These are phyloP conservation scores for Apiotrichum veenhuisii DNA, from an alignment of 1,284 basidiomycete species.

Conservation along the genomic window DNA sequence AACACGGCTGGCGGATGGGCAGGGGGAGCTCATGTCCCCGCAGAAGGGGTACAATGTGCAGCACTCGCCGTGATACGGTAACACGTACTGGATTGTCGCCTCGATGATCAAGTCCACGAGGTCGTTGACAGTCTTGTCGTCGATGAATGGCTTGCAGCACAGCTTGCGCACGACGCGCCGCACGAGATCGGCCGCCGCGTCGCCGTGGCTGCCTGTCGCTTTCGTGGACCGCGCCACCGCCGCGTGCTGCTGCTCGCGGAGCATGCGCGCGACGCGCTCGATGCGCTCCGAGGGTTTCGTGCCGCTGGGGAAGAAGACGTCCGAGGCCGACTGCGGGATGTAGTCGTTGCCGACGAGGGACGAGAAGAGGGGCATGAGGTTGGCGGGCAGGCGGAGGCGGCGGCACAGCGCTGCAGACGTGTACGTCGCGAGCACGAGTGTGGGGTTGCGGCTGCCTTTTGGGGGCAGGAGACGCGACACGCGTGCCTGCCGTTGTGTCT, in stretches of 20 bases:
- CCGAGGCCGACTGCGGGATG: conserved; percentile 53
- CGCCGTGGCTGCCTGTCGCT: conserved; percentile 27
- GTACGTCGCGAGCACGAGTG: conserved; percentile 57
- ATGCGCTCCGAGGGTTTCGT: conserved; percentile 32
- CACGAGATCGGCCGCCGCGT: conserved; percentile 41
- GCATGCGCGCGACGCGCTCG: conserved; percentile 43
- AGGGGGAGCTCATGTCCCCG: conserved; percentile 46
- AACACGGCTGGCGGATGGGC: conserved; percentile 13
- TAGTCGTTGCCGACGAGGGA: conserved; percentile 84
- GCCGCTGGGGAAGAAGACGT: conserved; percentile 31
- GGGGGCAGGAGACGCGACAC: conserved; percentile 60
- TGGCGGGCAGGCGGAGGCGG: conserved; percentile 64
- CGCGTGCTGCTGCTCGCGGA: conserved; percentile 39
- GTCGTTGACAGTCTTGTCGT: conserved; percentile 22
- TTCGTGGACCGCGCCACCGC: conserved; percentile 7
- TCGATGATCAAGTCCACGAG: conserved; percentile 44
- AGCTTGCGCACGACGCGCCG: conserved; percentile 38
- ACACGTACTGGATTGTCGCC: conserved; percentile 45
- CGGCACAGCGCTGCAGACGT: conserved; percentile 62
- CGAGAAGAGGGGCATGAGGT: conserved; percentile 76
- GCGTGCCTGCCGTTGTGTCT: conserved; percentile 21
- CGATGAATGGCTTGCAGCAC: conserved; percentile 25
- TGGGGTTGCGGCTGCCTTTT: conserved; percentile 45
- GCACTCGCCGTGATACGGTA: conserved; percentile 32
- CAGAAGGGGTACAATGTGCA: conserved; percentile 43